phyloP scores from a whole-genome alignment of 257 asterid species.

The Linaria vulgaris region DNA sequence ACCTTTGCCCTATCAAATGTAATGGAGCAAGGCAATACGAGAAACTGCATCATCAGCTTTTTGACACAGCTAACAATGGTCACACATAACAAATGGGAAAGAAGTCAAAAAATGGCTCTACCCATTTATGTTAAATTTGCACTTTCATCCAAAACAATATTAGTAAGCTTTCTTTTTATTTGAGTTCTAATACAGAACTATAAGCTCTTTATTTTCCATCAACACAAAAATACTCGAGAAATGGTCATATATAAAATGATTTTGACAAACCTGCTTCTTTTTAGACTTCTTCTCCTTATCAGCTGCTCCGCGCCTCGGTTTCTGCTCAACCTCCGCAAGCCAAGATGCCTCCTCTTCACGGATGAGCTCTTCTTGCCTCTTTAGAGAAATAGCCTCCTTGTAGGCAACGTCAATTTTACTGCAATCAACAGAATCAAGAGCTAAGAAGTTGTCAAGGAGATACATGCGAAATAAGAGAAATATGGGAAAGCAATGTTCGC shows the following conservation, averaged over 20 bases:
- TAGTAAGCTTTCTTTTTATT: too few species aligned
- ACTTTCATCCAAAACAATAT: not conserved
- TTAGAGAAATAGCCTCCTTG: constrained; percentile 85
- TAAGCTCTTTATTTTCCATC: not conserved
- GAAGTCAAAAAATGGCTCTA: not conserved
- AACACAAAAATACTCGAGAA: constrained; percentile 1
- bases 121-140: not conserved
- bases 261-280: constrained; percentile 56
- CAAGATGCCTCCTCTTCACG: constrained; percentile 94
- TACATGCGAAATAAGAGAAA: not conserved
- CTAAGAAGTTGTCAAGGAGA: not conserved
- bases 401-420: constrained; percentile 87
- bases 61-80: not conserved
- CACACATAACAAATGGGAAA: not conserved
- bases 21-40: too few species aligned
- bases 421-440: constrained; percentile 24
- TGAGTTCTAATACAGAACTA: not conserved
- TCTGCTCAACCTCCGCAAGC: constrained; percentile 76
- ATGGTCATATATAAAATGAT: constrained; percentile 11
- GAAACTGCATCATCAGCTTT: too few species aligned
- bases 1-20: too few species aligned
- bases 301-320: constrained; percentile 58
- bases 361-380: constrained; percentile 93
- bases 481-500: not conserved
- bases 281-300: constrained; percentile 80